Percentiles rank a stretch among this genome's conserved stretches.
Evolutionary conservation across 2,329 filamentous ascomycete genomes (phyloP).

Genomic region (Keithomyces neogunnii): DNA sequence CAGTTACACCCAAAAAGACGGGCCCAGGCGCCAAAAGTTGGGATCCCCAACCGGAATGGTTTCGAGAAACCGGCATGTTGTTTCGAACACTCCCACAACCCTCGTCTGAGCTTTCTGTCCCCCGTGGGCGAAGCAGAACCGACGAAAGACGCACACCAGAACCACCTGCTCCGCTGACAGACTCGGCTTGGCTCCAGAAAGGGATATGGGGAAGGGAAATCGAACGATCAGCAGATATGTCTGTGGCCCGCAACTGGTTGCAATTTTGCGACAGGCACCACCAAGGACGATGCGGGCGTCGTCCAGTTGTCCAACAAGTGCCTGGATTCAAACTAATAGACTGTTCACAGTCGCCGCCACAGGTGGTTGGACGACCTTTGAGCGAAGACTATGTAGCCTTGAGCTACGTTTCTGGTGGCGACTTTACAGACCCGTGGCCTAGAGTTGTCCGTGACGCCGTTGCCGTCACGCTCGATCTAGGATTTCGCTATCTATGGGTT

Average conservation of each 20-base stretch:
- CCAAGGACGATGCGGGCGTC: conserved; percentile 22
- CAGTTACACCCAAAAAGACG: conserved; percentile 24
- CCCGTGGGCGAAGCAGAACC: conserved; percentile 11
- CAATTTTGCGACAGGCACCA: conserved; percentile 25
- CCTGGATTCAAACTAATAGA: conserved; percentile 24
- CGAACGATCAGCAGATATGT: conserved; percentile 19
- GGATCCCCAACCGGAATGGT: conserved; percentile 23
- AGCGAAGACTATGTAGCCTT: conserved; percentile 22
- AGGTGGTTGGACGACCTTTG: conserved; percentile 19
- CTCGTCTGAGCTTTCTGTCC: conserved; percentile 12
- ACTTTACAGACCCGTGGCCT: conserved; percentile 19
- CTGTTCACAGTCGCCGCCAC: conserved; percentile 22
- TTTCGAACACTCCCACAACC: conserved; percentile 21
- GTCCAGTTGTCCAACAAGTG: conserved; percentile 15
- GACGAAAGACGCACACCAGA: conserved; percentile 5
- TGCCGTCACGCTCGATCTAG: conserved; percentile 20
- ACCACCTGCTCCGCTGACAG: conserved; percentile 6
- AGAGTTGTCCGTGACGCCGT: conserved; percentile 24
- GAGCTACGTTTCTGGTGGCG: conserved; percentile 26
- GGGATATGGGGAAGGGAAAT: conserved; percentile 27
- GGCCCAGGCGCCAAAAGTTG: conserved; percentile 19
- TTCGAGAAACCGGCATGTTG: conserved; percentile 24
- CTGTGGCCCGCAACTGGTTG: conserved; percentile 22
- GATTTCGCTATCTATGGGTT: conserved; percentile 29
- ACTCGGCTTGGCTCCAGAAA: conserved; percentile 17